Evolutionary conservation across 352 stramenopile genomes (phyloP), one percentile per base, ranked within the genome.

Genomic region (Plasmopara viticola): DNA sequence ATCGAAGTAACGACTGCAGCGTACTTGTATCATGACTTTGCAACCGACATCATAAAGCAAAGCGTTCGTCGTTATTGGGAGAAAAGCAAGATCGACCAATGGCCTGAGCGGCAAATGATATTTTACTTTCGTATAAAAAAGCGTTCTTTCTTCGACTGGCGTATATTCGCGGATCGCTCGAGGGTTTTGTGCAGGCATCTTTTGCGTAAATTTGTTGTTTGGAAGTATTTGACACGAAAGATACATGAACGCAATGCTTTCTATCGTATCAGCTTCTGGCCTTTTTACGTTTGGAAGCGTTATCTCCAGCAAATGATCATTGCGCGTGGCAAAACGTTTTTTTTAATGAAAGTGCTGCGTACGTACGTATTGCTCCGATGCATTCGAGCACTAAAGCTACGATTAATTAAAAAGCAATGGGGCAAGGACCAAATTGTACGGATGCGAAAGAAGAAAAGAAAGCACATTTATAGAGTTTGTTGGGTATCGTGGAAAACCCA

Each of bases 201-300:
- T 14, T 53, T 85, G 52, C 67, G 76, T 2, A 87, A 81, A 43
- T 87, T 90, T 46, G 57, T 82, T 14, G 72, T 67, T 5, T 90
- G 78, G 76, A 70, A 78, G 35, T 78, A 82, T 50, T 58, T 69
- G 54, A 77, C 74, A 6, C 62, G 54, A 14, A 78, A 76, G 20
- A 44, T 67, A 8, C 64, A 80, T 40, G 58, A 78, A 44, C 59
- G 81, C 44, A 76, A 83, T 39, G 62, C 59, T 4, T 81, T 90
- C 45, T 80, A 84, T 44, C 74, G 74, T 18, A 64, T 53, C 12
- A 76, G 68, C 15, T 90, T 91, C 51, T 91, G 81, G 79, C 77
- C 81, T 42, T 85, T 87, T 66, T 89, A 87, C 62, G 62, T 86
- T 13, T 90, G 81, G 81, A 88, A 87, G 55, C 74, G 81, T 12